A percentile compares a stretch with the other conserved stretches of the same genome.
phyloP scores from a whole-genome alignment of 192 early-diverging fungal species.

The Coemansia sp. region DNA sequence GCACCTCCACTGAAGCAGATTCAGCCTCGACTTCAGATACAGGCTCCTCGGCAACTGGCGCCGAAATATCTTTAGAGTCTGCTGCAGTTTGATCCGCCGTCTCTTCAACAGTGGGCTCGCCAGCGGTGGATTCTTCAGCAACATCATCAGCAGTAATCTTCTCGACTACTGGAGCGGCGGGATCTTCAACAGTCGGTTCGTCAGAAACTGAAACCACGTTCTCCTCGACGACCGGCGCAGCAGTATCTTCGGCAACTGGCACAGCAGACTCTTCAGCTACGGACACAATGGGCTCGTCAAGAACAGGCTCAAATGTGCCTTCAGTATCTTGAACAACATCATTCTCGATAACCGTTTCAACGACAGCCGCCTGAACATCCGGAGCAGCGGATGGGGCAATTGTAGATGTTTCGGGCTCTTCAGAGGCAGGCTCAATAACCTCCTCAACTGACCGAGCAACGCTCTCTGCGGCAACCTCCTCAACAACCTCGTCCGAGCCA shows the following conservation, averaged over 20 bases:
- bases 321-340: not conserved
- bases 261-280: not conserved
- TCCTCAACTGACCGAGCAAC: not conserved
- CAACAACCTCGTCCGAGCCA: not conserved
- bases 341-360: not conserved
- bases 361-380: not conserved
- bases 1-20: too few relatives aligned
- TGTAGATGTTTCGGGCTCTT: constrained; percentile 3
- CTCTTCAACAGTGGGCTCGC: not conserved
- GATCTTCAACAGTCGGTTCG: not conserved
- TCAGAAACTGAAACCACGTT: not conserved
- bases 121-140: not conserved
- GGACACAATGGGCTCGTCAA: not conserved
- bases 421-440: not conserved
- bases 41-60: not conserved
- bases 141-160: not conserved
- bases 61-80: not conserved
- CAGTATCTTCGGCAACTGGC: not conserved
- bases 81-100: not conserved
- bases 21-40: too few relatives aligned
- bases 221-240: not conserved
- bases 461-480: not conserved
- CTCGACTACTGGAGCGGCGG: not conserved
- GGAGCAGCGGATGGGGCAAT: not conserved
- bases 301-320: not conserved